Evolutionary conservation across 768 basidiomycete genomes (phyloP), one percentile per base, ranked within the genome.

Genomic region (Suillus variegatus): DNA sequence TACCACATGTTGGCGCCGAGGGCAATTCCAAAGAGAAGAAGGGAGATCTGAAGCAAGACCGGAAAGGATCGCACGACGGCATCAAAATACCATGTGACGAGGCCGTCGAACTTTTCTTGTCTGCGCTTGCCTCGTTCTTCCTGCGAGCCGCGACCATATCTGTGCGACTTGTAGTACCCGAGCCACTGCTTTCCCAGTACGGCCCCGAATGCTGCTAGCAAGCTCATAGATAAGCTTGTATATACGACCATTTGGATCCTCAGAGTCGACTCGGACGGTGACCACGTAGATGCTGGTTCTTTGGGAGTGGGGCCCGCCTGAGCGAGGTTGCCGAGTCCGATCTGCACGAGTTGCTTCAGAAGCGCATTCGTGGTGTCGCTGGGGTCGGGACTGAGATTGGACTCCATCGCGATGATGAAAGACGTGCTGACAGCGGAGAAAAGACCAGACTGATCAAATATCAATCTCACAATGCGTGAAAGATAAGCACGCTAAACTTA

Each of bases 11-110:
- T 22, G 12, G 64, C 64, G 12, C 40, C 20, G 25, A 70, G 49
- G 13, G 69, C 60, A n/a, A 61, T 40, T 10, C 60, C 67, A 43
- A 68, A 67, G 20, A 70, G 58, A 13, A 68, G 58, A 3, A 69
- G 44, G 3, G 68, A 55, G n/a, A 61, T 20, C 43, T 69, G 68
- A n/a, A 65, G 64, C 13, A 69, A 46, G 16, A 68, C 52, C 0
- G 67, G 68, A 38, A 68, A 47, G 13, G 62, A 7, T 36, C 61
- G 38, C 20, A 69, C 41, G 20, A 68, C 64, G 22, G 18, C 16
- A 28, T 64, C 18, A 18, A 69, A 69, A 28, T 65, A 44, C 68
- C 68, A 69, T 4, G 55, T 58, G 16, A 22, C 16, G 28, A 69
- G 32, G n/a, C 64, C 68, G 40, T 68, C 60, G 6, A 51, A 41